Conservation (phyloP, 1,139 yeast genomes). For the Sugiyamaella grinbergsii region DNA sequence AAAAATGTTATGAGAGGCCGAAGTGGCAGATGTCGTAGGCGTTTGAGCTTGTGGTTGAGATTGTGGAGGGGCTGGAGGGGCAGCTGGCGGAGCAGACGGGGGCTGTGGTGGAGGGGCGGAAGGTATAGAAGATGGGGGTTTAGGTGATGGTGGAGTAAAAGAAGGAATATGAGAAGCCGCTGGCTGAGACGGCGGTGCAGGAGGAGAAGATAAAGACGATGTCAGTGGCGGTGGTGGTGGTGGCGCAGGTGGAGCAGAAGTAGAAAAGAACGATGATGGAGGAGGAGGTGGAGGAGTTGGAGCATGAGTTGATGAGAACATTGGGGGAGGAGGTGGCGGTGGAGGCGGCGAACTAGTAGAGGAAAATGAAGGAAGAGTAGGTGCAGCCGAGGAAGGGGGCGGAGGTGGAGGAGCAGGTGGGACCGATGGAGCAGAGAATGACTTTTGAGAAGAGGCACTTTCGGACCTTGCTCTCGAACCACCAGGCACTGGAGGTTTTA, state of each 20-base stretch:
- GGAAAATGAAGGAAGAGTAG: slow-evolving; percentile 29
- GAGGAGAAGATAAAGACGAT: slow-evolving; percentile 21
- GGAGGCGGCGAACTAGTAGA: slow-evolving; percentile 31
- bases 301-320: slow-evolving; percentile 27
- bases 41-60: slow-evolving; percentile 24
- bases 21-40: slow-evolving; percentile 23
- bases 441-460: slow-evolving; percentile 24
- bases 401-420: slow-evolving; percentile 31
- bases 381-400: slow-evolving; percentile 30
- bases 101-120: slow-evolving; percentile 33
- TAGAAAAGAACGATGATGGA: slow-evolving; percentile 32
- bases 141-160: slow-evolving; percentile 25
- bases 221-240: slow-evolving; percentile 18
- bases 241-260: slow-evolving; percentile 26
- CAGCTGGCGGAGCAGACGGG: slow-evolving; percentile 30
- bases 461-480: slow-evolving; percentile 25
- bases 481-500: slow-evolving; percentile 34
- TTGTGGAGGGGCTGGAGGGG: slow-evolving; percentile 25
- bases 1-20: slow-evolving; percentile 27
- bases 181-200: slow-evolving; percentile 27
- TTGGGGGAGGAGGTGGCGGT: slow-evolving; percentile 31
- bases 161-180: slow-evolving; percentile 31
- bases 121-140: slow-evolving; percentile 28
- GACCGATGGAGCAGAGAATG: slow-evolving; percentile 25
- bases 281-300: slow-evolving; percentile 28